Evolutionary conservation across 2,329 filamentous ascomycete genomes (phyloP), one percentile per base, ranked within the genome.

Genomic region (Talaromyces islandicus): DNA sequence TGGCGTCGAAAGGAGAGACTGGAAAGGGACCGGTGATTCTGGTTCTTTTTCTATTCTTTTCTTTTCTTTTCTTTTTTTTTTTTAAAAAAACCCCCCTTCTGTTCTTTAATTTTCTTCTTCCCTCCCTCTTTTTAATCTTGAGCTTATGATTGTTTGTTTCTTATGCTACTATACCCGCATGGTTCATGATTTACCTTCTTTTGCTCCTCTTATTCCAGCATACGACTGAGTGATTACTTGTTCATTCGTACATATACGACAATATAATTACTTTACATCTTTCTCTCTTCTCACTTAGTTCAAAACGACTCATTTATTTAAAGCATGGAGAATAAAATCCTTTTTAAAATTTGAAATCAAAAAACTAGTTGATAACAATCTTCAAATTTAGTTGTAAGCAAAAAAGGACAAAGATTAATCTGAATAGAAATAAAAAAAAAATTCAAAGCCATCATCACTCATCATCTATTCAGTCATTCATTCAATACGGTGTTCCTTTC

Each of bases 1-100:
- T 81, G 81, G 62, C 88, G 86, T 70, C 75, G 74, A 60, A 80
- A 73, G 66, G 73, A 70, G 64, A 71, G 68, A 53, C 57, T 75
- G 48, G 73, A 75, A 64, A 68, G 63, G 50, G 54, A 59, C 27
- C 54, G 54, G 9, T 62, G 51, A 52, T 32, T 52, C 70, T 56
- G 64, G 62, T 41, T 9, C 54, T 30, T 59, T 46, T 5, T 56
- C 9, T 7, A 19, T 41, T 41, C 5, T 41, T n/a, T n/a, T 14
- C 5, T 17, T 35, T 35, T 4, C 12, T 10, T 58, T 27, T 17
- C 35, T 32, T 32, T 55, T 55, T 38, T 19, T 55, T 27, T n/a
- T n/a, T n/a, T n/a, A n/a, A n/a, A n/a, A n/a, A n/a, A n/a, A n/a
- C n/a, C n/a, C n/a, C n/a, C n/a, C n/a, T 5, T 56, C 9, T 7